phyloP scores from a whole-genome alignment of 352 stramenopile genomes.

The Phytopythium ostracodes region DNA sequence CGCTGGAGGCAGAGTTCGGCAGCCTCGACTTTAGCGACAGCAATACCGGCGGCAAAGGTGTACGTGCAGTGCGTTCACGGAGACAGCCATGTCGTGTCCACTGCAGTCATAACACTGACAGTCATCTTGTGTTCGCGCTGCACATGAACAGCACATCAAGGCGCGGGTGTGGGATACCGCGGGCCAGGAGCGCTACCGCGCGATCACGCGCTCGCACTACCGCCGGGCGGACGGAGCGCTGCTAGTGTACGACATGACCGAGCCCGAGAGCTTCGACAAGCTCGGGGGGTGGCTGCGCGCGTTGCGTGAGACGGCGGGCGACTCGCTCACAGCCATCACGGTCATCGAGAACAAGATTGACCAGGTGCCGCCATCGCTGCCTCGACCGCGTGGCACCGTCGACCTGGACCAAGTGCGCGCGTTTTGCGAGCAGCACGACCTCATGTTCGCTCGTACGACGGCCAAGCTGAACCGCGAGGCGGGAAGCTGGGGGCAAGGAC shows the following conservation, averaged over 20 bases:
- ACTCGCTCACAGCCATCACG: conserved; percentile 82
- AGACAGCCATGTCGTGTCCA: not conserved
- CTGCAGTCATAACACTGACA: not conserved
- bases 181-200: conserved; percentile 86
- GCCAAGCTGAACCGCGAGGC: conserved; percentile 60
- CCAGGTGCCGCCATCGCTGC: conserved; percentile 26
- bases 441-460: conserved; percentile 60
- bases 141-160: conserved; percentile 38
- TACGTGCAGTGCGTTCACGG: not conserved
- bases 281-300: conserved; percentile 88
- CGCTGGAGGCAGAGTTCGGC: conserved; percentile 72
- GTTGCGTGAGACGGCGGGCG: conserved; percentile 75
- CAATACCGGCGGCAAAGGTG: conserved; percentile 16
- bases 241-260: conserved; percentile 91
- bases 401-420: conserved; percentile 32
- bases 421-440: conserved; percentile 53
- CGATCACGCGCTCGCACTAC: conserved; percentile 85
- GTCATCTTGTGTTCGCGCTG: not conserved
- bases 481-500: conserved; percentile 49
- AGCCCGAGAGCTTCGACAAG: conserved; percentile 81
- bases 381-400: conserved; percentile 26
- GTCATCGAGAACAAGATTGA: conserved; percentile 93
- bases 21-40: conserved; percentile 58
- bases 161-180: conserved; percentile 90
- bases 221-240: conserved; percentile 83